Base-by-base conservation (phyloP, 768 basidiomycete genomes). In the Leccinum subgranulosum region DNA sequence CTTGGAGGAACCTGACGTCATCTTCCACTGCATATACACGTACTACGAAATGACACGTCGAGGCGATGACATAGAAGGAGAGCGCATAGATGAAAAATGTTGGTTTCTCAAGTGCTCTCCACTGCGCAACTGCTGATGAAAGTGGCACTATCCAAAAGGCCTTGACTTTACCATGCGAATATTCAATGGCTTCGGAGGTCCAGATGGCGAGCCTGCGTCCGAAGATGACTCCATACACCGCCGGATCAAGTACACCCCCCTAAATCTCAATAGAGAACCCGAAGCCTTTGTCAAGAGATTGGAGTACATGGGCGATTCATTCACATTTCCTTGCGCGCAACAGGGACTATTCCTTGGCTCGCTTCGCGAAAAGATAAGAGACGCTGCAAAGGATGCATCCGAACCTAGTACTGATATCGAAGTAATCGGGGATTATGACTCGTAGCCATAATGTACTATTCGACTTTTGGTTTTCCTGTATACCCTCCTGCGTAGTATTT, bases 261-360 rank as follows among this genome's bases (percentile, higher is more conserved):
- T 80, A 17, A 75, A 84, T 28, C 78, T 92, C 6, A 85, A 90
- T 53, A 82, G 82, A 55, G 87, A 90, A 67, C 56, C 75, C 0
- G 61, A 66, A 6, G 80, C 84, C 9, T 85, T 86, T 66, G 77
- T 81, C n/a, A 72, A 81, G 34, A 76, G 75, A 27, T 70, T 94
- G 21, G 81, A 79, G 19, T 92, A 87, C 69, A 75, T 94, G 57
- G 76, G 73, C 34, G 75, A 76, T 1, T 70, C 82, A 1, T 93
- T 94, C 69, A 84, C 86, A 10, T 93, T 93, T 67, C 76, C 79
- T 55, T 78, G 80, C 34, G 75, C 79, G 11, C 91, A 93, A 71
- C 77, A 88, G 58, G 78, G 82, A 2, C 71, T 88, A 12, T 91
- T 92, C 74, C 70, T 88, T 25, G 77, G 79, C 65, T 86, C 86